Base-by-base conservation (phyloP, 768 basidiomycete species). In the Collybia sordida region DNA sequence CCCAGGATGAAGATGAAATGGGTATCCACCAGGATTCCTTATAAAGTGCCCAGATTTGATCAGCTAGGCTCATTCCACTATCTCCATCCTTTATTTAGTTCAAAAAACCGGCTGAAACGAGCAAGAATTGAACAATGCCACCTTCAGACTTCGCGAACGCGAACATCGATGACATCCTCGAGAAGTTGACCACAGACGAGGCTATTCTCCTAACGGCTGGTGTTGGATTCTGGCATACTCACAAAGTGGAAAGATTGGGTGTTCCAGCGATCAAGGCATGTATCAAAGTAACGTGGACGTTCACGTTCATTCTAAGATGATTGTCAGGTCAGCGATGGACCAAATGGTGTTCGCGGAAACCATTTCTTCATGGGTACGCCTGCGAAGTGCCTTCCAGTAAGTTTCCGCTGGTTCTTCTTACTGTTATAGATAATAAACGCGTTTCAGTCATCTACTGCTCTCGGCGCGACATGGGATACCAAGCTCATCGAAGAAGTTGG, bases 351-450 rank as follows among this genome's bases (percentile, higher is more conserved):
- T 51, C 65, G 88, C 54, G 88, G 88, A 14, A 82, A 85, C 59
- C 83, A 85, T 59, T 90, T 89, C 72, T 86, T 90, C 60, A 88
- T 88, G 83, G 75, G 85, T 27, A 88, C 87, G 0, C 89, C 88
- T 8, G 86, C 89, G 8, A 90, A 90, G 66, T 86, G 84, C 59
- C 74, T 90, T 21, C 88, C 88, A 1, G 81, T 82, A 57, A 42
- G 78, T 64, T 25, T 17, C 7, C 23, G 9, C 42, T 6, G 12
- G 15, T 8, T 3, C 21, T 35, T 21, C 12, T 18, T 15, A 2
- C 19, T 6, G 45, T 22, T 1, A n/a, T 25, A 42, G 42, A 55
- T 24, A 37, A 9, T 12, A 11, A 17, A 21, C 12, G 18, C 28
- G 12, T 45, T 37, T n/a, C 14, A 82, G 73, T 83, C 81, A 17